Evolutionary conservation across 768 basidiomycete species (phyloP).

Genomic region (Lepiota venenata): DNA sequence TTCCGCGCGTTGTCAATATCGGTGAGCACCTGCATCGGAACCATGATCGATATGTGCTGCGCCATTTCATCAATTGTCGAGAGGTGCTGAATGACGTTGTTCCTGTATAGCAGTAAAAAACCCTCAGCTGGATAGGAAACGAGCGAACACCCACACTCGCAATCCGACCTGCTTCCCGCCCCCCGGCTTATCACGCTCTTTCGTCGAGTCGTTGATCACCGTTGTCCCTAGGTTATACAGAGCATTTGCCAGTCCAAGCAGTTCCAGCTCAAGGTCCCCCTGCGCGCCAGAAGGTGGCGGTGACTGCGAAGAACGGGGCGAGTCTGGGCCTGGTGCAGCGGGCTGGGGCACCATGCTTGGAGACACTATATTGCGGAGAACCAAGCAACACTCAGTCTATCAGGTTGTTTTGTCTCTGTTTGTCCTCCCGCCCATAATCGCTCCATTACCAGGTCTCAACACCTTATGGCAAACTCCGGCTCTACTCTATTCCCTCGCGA

Average conservation of each 20-base stretch:
- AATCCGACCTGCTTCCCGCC: constrained; percentile 76
- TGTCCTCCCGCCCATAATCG: constrained; percentile 4
- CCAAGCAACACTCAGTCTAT: neutral
- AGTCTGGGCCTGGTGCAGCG: constrained; percentile 45
- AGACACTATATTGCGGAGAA: neutral
- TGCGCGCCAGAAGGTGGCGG: constrained; percentile 65
- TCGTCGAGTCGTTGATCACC: constrained; percentile 79
- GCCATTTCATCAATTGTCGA: constrained; percentile 66
- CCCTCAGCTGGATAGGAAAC: neutral
- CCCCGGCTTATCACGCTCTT: constrained; percentile 69
- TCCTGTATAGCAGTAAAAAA: constrained; percentile 38
- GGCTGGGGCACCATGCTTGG: constrained; percentile 8
- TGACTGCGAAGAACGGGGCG: constrained; percentile 72
- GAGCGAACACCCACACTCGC: constrained; percentile 51
- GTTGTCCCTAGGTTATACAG: constrained; percentile 82
- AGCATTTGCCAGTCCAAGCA: constrained; percentile 72
- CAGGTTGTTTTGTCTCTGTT: constrained; percentile 8
- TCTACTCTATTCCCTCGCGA: neutral
- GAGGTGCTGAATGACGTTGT: constrained; percentile 71
- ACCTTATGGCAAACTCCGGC: neutral
- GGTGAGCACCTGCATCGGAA: constrained; percentile 70
- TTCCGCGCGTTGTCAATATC: constrained; percentile 82
- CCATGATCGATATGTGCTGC: constrained; percentile 55
- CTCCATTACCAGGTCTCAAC: neutral
- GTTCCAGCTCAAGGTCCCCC: constrained; percentile 73